A percentile compares a stretch with the other conserved stretches of the same genome.
Evolutionary conservation across 2,329 filamentous ascomycete genomes (phyloP).

Genomic region (Chaetomium olivaceum): DNA sequence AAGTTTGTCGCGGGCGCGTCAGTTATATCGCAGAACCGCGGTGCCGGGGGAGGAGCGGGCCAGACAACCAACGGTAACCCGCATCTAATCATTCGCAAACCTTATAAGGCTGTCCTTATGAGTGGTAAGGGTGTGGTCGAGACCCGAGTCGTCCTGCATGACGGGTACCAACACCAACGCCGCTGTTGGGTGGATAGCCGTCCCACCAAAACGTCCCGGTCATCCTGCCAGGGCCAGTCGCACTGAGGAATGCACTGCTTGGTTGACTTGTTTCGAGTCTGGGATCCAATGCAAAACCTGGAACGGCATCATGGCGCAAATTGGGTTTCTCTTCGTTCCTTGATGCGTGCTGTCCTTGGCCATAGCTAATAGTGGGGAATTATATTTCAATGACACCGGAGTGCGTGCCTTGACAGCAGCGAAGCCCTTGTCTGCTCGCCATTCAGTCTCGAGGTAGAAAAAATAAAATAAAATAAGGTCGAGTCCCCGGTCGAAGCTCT

Average conservation of each 20-base stretch:
- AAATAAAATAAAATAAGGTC: background rate
- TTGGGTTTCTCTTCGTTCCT: slow-evolving; percentile 8
- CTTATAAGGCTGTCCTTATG: slow-evolving; percentile 24
- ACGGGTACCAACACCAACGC: slow-evolving; percentile 20
- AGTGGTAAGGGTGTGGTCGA: slow-evolving; percentile 12
- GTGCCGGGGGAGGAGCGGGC: slow-evolving; percentile 2
- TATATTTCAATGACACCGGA: slow-evolving; percentile 4
- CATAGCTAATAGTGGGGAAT: background rate
- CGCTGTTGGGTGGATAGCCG: slow-evolving; percentile 18
- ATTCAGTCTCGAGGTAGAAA: background rate
- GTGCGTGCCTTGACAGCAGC: background rate
- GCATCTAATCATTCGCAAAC: slow-evolving; percentile 26
- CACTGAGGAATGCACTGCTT: slow-evolving; percentile 15
- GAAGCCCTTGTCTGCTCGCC: background rate
- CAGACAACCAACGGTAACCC: slow-evolving; percentile 14
- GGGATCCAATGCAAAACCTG: slow-evolving; percentile 15
- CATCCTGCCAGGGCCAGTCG: background rate
- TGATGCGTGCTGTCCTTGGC: slow-evolving; percentile 2
- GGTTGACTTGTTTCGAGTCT: slow-evolving; percentile 23
- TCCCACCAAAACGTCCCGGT: slow-evolving; percentile 7
- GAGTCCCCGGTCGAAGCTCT: background rate
- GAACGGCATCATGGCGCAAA: slow-evolving; percentile 17
- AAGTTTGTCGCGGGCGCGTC: slow-evolving; percentile 26
- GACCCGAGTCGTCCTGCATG: slow-evolving; percentile 21
- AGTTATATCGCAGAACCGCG: slow-evolving; percentile 18